phyloP scores from a whole-genome alignment of 2,329 filamentous ascomycete species.

The Nigrospora oryzae region DNA sequence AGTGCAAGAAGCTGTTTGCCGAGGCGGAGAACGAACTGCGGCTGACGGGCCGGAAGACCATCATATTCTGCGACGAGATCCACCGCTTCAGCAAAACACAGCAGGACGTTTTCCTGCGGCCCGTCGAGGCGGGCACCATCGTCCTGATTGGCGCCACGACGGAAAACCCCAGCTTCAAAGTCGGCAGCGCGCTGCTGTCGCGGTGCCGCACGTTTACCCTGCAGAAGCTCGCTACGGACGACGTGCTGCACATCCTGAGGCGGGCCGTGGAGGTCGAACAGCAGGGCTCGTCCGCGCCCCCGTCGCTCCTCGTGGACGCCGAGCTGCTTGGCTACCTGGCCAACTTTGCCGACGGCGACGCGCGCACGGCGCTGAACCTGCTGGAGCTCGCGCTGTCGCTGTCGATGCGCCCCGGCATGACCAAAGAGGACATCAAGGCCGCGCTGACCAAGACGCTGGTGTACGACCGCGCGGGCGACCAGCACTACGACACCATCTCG shows the following conservation, averaged over 20 bases:
- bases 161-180: constrained; percentile 92
- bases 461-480: constrained; percentile 89
- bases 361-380: constrained; percentile 84
- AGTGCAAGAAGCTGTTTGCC: constrained; percentile 85
- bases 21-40: constrained; percentile 74
- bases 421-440: constrained; percentile 68
- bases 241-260: constrained; percentile 65
- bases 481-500: constrained; percentile 96
- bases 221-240: constrained; percentile 60
- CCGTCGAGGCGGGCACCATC: constrained; percentile 83
- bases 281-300: constrained; percentile 17
- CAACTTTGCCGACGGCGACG: constrained; percentile 84
- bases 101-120: constrained; percentile 89
- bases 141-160: constrained; percentile 93
- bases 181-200: constrained; percentile 79
- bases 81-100: constrained; percentile 87
- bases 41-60: constrained; percentile 82
- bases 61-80: constrained; percentile 97
- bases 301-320: constrained; percentile 58
- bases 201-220: constrained; percentile 88
- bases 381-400: constrained; percentile 83
- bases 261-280: constrained; percentile 64
- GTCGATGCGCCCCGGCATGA: constrained; percentile 54
- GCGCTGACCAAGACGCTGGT: constrained; percentile 86
- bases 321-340: constrained; percentile 76